Percentiles rank a stretch among this genome's conserved stretches.
Conservation (phyloP, 352 stramenopile species). For the Globisporangium paroecandrum region DNA sequence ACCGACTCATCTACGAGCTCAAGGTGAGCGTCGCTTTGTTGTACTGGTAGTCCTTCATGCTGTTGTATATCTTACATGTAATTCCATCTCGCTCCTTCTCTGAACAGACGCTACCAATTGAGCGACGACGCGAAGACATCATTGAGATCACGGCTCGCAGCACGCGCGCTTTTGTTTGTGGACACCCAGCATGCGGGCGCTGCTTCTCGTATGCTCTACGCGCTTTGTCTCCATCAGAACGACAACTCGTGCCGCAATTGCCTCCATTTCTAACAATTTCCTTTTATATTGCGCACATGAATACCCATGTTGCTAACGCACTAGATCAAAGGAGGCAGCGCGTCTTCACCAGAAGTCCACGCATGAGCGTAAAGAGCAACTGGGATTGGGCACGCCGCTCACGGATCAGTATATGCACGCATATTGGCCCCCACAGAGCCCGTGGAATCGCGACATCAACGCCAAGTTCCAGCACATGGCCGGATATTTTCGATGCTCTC, state of each 20-base stretch:
- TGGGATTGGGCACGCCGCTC: slow-evolving; percentile 34
- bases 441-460: slow-evolving; percentile 39
- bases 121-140: slow-evolving; percentile 41
- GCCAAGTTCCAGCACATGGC: slow-evolving; percentile 29
- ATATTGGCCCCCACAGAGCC: slow-evolving; percentile 48
- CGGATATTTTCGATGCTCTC: slow-evolving; percentile 44
- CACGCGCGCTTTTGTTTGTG: slow-evolving; percentile 48
- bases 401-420: slow-evolving; percentile 57
- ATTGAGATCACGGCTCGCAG: slow-evolving; percentile 42
- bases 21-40: slow-evolving; percentile 26
- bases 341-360: slow-evolving; percentile 40
- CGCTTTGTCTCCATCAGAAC: not conserved
- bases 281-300: not conserved
- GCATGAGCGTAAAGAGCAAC: slow-evolving; percentile 37
- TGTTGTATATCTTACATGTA: not conserved
- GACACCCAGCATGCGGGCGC: slow-evolving; percentile 45
- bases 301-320: not conserved
- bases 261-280: not conserved
- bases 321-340: slow-evolving; percentile 44
- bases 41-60: not conserved
- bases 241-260: not conserved
- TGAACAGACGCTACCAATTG: slow-evolving; percentile 38
- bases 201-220: slow-evolving; percentile 47
- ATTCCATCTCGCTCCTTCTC: not conserved
- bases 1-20: slow-evolving; percentile 61